These are phyloP conservation scores for Gryganskiella cystojenkinii DNA, from an alignment of 192 early-diverging fungal species.

Conservation along the genomic window DNA sequence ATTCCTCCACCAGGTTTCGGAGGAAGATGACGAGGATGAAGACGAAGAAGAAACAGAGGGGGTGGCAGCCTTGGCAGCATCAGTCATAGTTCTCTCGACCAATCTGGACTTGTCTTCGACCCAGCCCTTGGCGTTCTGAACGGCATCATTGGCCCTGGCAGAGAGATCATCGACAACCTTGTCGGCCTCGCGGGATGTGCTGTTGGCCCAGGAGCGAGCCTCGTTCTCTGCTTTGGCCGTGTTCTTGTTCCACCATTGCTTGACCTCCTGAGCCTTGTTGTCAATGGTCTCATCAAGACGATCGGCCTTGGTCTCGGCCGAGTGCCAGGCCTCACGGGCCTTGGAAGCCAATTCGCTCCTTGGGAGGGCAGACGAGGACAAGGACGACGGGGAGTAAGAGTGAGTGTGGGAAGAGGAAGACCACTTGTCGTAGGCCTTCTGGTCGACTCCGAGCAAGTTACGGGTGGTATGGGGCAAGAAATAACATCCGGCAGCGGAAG, in stretches of 20 bases:
- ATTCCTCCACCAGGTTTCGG: too few species aligned
- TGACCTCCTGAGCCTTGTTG: slow-evolving; percentile 5
- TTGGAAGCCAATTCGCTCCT: slow-evolving; percentile 6
- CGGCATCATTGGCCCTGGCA: background rate
- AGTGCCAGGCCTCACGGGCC: slow-evolving; percentile 26
- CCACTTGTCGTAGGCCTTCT: slow-evolving; percentile 11
- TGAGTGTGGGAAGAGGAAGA: background rate
- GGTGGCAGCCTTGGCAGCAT: background rate
- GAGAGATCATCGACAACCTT: slow-evolving; percentile 3
- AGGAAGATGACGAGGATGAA: background rate
- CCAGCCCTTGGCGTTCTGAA: slow-evolving; percentile 14
- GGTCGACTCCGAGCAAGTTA: slow-evolving; percentile 9
- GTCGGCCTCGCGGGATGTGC: slow-evolving; percentile 1
- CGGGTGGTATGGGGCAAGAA: slow-evolving; percentile 24
- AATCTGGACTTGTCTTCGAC: slow-evolving; percentile 13
- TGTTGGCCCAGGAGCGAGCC: background rate
- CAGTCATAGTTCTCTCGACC: background rate
- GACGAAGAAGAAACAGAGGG: background rate
- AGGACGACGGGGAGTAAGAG: slow-evolving; percentile 1
- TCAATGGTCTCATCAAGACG: slow-evolving; percentile 10
- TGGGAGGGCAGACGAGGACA: background rate
- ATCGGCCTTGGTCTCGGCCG: slow-evolving; percentile 4
- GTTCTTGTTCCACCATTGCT: slow-evolving; percentile 25
- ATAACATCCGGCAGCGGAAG: slow-evolving; percentile 16
- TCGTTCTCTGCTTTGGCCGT: slow-evolving; percentile 7